These are phyloP conservation scores for Ascochyta clinopodiicola DNA, from an alignment of 2,329 filamentous ascomycete genomes.

Conservation along the genomic window DNA sequence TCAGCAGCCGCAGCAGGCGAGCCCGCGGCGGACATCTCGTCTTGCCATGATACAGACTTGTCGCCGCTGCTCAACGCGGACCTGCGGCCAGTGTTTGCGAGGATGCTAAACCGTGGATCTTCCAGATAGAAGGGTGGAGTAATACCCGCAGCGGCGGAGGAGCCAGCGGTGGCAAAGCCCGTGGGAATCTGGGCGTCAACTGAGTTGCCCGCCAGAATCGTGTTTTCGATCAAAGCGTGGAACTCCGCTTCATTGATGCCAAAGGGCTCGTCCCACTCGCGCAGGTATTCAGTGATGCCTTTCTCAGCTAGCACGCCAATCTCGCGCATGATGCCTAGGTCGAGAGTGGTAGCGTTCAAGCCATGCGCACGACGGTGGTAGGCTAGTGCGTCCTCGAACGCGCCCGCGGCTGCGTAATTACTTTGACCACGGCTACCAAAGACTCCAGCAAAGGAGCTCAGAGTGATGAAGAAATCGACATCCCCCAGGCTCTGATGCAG, in stretches of 20 bases:
- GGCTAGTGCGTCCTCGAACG: conserved; percentile 31
- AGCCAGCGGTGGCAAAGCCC: background rate
- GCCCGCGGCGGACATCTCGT: background rate
- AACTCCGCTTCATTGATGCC: background rate
- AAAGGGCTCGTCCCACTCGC: background rate
- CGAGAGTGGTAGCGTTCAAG: conserved; percentile 13
- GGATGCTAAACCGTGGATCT: background rate
- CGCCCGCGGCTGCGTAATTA: conserved; percentile 35
- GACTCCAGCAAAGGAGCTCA: conserved; percentile 27
- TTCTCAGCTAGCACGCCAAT: conserved; percentile 26
- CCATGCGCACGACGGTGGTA: conserved; percentile 14
- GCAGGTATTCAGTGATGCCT: background rate
- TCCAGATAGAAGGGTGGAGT: conserved; percentile 1
- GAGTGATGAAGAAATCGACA: conserved; percentile 33
- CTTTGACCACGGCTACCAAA: conserved; percentile 29
- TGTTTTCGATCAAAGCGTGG: background rate
- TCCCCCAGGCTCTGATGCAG: conserved; percentile 22
- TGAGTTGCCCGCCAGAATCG: background rate
- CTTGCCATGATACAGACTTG: background rate
- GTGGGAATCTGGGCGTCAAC: background rate
- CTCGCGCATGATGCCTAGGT: conserved; percentile 24
- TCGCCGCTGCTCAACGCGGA: too few relatives aligned
- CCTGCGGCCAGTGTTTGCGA: background rate
- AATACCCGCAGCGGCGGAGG: background rate
- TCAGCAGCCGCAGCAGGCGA: background rate